Evolutionary conservation across 139 green algal genomes (phyloP).

Genomic region (Micromonas commoda): DNA sequence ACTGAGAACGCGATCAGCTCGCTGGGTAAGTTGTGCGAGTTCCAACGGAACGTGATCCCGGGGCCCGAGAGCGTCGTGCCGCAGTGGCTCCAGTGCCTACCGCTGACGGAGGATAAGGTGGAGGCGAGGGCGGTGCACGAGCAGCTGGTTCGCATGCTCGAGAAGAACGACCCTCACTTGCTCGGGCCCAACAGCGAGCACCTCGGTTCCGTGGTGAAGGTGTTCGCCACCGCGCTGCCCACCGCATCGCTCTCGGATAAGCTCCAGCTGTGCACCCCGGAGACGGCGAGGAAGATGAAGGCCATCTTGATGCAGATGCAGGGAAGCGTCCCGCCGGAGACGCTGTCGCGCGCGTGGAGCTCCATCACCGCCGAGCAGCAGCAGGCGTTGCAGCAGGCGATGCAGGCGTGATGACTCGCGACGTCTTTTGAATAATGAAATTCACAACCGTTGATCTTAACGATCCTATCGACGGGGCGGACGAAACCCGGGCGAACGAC

Average conservation of each 20-base stretch:
- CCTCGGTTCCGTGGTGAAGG: constrained; percentile 12
- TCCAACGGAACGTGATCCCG: not conserved
- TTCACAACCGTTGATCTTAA: not conserved
- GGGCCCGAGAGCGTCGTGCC: not conserved
- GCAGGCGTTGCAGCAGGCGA: not conserved
- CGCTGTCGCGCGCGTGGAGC: not conserved
- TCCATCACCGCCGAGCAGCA: constrained; percentile 1
- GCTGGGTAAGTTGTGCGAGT: constrained; percentile 16
- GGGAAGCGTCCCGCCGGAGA: not conserved
- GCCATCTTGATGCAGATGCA: constrained; percentile 10
- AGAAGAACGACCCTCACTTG: constrained; percentile 5
- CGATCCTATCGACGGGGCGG: not conserved
- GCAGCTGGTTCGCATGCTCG: constrained; percentile 29
- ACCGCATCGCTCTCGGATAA: constrained; percentile 1
- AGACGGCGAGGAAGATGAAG: constrained; percentile 6
- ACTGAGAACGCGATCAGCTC: constrained; percentile 22
- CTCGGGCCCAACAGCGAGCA: constrained; percentile 20
- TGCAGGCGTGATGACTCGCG: not conserved
- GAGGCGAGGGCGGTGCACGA: constrained; percentile 27
- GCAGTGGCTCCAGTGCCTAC: constrained; percentile 7
- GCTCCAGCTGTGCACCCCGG: not conserved
- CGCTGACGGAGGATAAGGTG: constrained; percentile 21
- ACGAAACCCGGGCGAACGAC: not conserved
- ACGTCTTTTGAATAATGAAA: not conserved
- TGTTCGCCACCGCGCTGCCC: constrained; percentile 29